A percentile compares a stretch with the other conserved stretches of the same genome.
Evolutionary conservation across 2,329 filamentous ascomycete species (phyloP).

Genomic region (Colletotrichum limetticola): DNA sequence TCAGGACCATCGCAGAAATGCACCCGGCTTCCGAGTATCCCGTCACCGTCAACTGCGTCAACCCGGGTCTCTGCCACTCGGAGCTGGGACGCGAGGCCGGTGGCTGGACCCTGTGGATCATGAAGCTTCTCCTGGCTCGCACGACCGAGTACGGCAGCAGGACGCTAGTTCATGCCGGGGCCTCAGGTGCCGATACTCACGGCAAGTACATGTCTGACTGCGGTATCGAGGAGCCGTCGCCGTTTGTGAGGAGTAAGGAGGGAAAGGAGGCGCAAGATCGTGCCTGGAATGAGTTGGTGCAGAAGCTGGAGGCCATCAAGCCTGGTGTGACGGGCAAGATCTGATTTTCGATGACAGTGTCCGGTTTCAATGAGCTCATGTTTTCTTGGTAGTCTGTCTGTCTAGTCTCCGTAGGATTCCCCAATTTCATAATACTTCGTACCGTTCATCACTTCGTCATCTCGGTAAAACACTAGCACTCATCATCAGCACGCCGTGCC

Average conservation of each 20-base stretch:
- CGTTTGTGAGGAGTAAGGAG: slow-evolving; percentile 51
- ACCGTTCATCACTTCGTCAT: neutral
- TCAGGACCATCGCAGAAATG: slow-evolving; percentile 38
- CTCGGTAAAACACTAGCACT: neutral
- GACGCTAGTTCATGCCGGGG: slow-evolving; percentile 51
- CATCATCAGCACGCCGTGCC: neutral
- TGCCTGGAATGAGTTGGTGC: slow-evolving; percentile 55
- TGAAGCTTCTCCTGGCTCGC: slow-evolving; percentile 51
- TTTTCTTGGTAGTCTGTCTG: neutral
- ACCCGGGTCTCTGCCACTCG: slow-evolving; percentile 64
- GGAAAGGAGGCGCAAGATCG: slow-evolving; percentile 49
- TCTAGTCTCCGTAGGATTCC: neutral
- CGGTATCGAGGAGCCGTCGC: slow-evolving; percentile 41
- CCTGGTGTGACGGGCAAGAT: slow-evolving; percentile 44
- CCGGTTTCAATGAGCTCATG: neutral
- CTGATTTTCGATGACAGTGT: neutral
- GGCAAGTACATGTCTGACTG: slow-evolving; percentile 57
- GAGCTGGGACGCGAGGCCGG: slow-evolving; percentile 51
- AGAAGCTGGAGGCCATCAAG: slow-evolving; percentile 52
- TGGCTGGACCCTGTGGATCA: slow-evolving; percentile 34
- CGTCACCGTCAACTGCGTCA: slow-evolving; percentile 61
- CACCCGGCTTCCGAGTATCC: slow-evolving; percentile 34
- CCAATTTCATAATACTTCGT: neutral
- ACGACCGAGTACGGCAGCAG: slow-evolving; percentile 59
- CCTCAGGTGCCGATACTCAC: slow-evolving; percentile 52